A percentile compares a stretch with the other conserved stretches of the same genome.
phyloP scores from a whole-genome alignment of 2,329 filamentous ascomycete species.

The Cladosporium sp. region DNA sequence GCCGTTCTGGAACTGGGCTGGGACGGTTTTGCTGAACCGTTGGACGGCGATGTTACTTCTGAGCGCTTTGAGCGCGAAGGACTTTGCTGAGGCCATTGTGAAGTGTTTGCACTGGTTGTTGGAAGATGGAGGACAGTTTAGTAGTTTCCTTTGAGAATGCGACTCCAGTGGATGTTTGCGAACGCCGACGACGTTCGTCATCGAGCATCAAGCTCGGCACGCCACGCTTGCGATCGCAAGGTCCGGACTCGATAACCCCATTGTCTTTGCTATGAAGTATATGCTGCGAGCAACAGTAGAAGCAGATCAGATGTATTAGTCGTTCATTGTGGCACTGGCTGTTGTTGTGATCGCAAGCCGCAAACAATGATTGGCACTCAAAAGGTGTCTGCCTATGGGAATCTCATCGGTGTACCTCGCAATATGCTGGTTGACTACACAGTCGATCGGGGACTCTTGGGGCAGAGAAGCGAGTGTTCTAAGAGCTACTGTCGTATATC shows the following conservation, averaged over 20 bases:
- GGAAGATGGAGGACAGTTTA: too few species aligned
- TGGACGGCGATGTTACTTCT: conserved; percentile 18
- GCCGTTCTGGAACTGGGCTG: conserved; percentile 17
- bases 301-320: background rate
- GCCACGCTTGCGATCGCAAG: background rate
- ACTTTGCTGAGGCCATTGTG: conserved; percentile 28
- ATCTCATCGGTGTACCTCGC: background rate
- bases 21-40: conserved; percentile 15
- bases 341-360: background rate
- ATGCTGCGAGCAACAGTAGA: background rate
- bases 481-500: too few species aligned
- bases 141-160: too few species aligned
- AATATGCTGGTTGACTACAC: background rate
- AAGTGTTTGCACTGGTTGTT: background rate
- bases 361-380: background rate
- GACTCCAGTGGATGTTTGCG: background rate
- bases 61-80: conserved; percentile 25
- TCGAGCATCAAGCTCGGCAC: background rate
- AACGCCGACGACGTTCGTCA: conserved; percentile 11
- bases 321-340: background rate
- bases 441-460: background rate
- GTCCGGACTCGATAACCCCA: background rate
- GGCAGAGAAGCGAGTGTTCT: background rate
- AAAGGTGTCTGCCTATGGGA: background rate
- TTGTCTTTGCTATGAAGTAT: background rate